phyloP scores from a whole-genome alignment of 495 filamentous ascomycete genomes.

The Neurospora sp. region DNA sequence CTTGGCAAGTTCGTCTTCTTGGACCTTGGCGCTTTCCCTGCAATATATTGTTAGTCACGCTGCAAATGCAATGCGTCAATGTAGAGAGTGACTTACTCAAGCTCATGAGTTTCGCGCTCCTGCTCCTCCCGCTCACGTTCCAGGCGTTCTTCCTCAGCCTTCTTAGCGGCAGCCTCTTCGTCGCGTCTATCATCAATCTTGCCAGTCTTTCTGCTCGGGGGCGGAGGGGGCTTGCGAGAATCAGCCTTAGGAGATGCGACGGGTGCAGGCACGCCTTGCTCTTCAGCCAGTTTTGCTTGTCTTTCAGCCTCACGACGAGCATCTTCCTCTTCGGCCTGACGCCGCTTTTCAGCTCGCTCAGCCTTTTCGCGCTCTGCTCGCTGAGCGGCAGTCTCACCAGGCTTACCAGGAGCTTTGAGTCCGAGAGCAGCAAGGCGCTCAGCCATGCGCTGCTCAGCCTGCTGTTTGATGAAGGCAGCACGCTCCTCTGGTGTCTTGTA shows the following conservation, averaged over 20 bases:
- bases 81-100: slow-evolving; percentile 62
- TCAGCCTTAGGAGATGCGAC: slow-evolving; percentile 38
- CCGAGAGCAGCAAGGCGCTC: slow-evolving; percentile 91
- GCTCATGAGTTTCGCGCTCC: slow-evolving; percentile 57
- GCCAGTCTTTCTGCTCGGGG: slow-evolving; percentile 66
- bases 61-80: not conserved
- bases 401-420: slow-evolving; percentile 64
- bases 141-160: slow-evolving; percentile 44
- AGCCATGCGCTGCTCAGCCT: slow-evolving; percentile 96
- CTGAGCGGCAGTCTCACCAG: slow-evolving; percentile 70
- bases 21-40: slow-evolving; percentile 65
- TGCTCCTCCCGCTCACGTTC: slow-evolving; percentile 69
- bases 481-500: slow-evolving; percentile 87
- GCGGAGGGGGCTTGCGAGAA: slow-evolving; percentile 76
- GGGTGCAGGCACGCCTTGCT: slow-evolving; percentile 57
- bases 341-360: slow-evolving; percentile 76
- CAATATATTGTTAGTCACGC: slow-evolving; percentile 20
- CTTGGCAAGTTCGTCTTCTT: slow-evolving; percentile 67
- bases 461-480: slow-evolving; percentile 91
- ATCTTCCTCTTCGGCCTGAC: slow-evolving; percentile 91
- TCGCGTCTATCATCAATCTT: slow-evolving; percentile 43
- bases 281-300: slow-evolving; percentile 75
- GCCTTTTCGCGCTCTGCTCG: slow-evolving; percentile 79
- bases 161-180: slow-evolving; percentile 42
- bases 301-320: slow-evolving; percentile 79